Percentiles rank a stretch among this genome's conserved stretches.
These are phyloP conservation scores for Pelargonium myrrhifolium DNA, from an alignment of 441 rosid genomes.

Conservation along the genomic window DNA sequence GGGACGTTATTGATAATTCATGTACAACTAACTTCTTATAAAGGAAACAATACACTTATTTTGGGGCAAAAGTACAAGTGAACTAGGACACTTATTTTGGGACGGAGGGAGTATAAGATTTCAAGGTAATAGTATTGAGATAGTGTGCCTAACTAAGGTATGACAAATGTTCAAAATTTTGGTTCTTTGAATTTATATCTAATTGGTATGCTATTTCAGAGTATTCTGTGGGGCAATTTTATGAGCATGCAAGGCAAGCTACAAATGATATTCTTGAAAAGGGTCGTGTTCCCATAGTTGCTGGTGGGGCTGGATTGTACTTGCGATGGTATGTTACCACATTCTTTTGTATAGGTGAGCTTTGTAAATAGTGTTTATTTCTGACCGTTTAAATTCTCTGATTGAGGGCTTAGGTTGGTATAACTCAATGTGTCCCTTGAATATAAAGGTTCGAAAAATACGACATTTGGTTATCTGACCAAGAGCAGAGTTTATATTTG, in stretches of 20 bases:
- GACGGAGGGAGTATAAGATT: neutral
- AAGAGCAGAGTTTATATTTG: too few relatives aligned
- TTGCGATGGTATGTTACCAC: conserved; percentile 60
- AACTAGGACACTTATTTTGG: too few relatives aligned
- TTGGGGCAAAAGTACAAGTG: too few relatives aligned
- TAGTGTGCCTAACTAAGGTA: neutral
- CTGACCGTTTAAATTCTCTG: neutral
- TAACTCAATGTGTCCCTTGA: neutral
- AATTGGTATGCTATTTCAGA: conserved; percentile 32
- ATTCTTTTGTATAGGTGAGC: conserved; percentile 19
- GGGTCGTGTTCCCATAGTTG: conserved; percentile 68
- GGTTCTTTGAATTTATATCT: too few relatives aligned
- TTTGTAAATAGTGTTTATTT: conserved; percentile 6
- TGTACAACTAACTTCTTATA: too few relatives aligned
- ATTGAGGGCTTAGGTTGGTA: neutral
- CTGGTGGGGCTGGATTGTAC: conserved; percentile 91
- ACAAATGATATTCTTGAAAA: conserved; percentile 48
- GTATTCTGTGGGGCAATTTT: conserved; percentile 76
- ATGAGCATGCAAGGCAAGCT: conserved; percentile 65
- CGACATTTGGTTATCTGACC: too few relatives aligned
- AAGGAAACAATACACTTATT: too few relatives aligned
- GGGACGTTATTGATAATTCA: too few relatives aligned
- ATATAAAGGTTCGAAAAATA: too few relatives aligned
- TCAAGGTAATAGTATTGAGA: neutral
- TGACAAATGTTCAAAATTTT: too few relatives aligned